Base-by-base conservation (phyloP, 1,284 basidiomycete species). In the Taiwanofungus camphoratus region DNA sequence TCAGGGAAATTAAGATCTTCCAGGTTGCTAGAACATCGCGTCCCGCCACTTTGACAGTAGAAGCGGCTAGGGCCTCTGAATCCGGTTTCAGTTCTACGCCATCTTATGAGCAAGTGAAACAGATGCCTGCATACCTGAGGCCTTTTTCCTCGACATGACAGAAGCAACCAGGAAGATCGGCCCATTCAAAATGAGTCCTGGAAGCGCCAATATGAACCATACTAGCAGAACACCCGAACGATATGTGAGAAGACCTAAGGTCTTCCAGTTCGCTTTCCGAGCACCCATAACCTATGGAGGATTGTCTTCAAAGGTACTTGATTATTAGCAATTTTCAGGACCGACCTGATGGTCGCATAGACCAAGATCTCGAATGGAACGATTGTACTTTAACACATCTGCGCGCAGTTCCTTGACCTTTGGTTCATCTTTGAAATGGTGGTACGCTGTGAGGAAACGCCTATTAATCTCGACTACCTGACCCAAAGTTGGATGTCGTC, bases 391-490 rank as follows among this genome's bases (percentile, higher is more conserved):
- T 31, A 94, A 70, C n/a, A 99, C 91, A 50, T 92, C 83, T 36
- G 72, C 72, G 36, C 90, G 79, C 19, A 99, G 71, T 41, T 86
- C 82, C 58, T 89, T 81, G 18, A 99, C 82, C 19, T 86, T 79
- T 0, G 94, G 92, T 58, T 98, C 92, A 58, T 98, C 86, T 61
- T 96, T 88, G 73, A 96, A 97, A 58, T 92, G 82, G 5, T 79
- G 72, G 61, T 99, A 99, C 3, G 92, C 96, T 61, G 96, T 87
- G 55, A 99, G 79, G 59, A 99, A 87, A 33, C 93, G 86, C 58
- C 92, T 87, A 64, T 96, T 98, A 44, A 99, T 74, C 63, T 99
- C 94, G 27, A 99, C 96, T 9, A 97, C 93, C 69, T 98, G 94
- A 36, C 93, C 90, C 18, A 99, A 68, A 0, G 93, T 96, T 49